Percentiles rank a stretch among this genome's conserved stretches.
These are phyloP conservation scores for Hibiscus tridactylites DNA, from an alignment of 345 rosid genomes.

Conservation along the genomic window DNA sequence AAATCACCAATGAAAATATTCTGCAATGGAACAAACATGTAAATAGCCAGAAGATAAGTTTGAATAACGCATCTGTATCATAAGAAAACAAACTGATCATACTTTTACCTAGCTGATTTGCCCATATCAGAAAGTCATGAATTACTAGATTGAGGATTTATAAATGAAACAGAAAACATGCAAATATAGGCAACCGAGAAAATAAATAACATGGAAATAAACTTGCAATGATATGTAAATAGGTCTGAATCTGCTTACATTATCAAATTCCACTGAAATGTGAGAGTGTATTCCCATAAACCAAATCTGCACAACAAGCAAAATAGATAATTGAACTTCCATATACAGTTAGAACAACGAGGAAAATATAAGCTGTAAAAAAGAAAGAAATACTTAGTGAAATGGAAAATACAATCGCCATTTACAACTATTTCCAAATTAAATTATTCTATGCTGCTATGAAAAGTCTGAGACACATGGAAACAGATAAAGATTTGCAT, in stretches of 20 bases:
- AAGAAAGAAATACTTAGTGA: not conserved
- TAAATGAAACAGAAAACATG: not conserved
- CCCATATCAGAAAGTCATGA: not conserved
- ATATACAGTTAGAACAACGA: not conserved
- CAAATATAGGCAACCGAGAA: not conserved
- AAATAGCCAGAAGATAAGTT: not conserved
- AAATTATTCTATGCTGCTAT: not conserved
- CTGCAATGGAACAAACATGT: not conserved
- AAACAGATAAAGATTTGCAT: not conserved
- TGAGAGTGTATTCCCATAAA: conserved; percentile 75
- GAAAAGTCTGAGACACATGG: not conserved
- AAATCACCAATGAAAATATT: not conserved
- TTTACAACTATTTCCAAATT: not conserved
- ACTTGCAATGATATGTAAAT: not conserved
- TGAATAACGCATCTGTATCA: not conserved
- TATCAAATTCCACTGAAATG: conserved; percentile 62
- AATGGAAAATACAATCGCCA: not conserved
- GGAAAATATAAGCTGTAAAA: not conserved
- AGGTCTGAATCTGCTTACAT: conserved; percentile 32
- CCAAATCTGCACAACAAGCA: conserved; percentile 41
- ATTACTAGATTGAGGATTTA: not conserved
- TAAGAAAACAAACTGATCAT: not conserved
- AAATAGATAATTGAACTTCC: conserved; percentile 15
- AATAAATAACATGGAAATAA: not conserved
- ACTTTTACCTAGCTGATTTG: not conserved